Percentiles rank a stretch among this genome's conserved stretches.
Evolutionary conservation across 139 green algal species (phyloP).

Genomic region (Picochlorum sp.): DNA sequence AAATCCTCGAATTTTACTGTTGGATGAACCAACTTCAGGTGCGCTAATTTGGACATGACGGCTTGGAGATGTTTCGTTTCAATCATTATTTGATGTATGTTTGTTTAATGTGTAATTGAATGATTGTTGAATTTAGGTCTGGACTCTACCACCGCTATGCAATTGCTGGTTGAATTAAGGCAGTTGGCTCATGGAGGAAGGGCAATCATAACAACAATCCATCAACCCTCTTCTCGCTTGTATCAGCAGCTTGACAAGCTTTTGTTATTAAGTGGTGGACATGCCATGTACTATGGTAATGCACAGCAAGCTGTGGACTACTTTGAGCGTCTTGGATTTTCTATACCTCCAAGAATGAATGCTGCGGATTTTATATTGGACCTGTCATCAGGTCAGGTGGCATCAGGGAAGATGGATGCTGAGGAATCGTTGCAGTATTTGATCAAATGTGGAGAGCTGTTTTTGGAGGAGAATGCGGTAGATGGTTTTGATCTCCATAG

Average conservation of each 20-base stretch:
- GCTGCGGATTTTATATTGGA: conserved; percentile 74
- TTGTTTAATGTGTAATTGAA: too few species aligned
- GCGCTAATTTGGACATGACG: neutral
- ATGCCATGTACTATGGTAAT: conserved; percentile 71
- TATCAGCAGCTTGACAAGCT: conserved; percentile 73
- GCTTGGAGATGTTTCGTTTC: neutral
- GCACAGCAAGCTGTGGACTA: conserved; percentile 39
- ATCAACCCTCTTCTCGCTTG: conserved; percentile 78
- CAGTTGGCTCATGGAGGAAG: conserved; percentile 59
- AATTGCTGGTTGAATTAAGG: conserved; percentile 62
- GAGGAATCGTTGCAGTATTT: conserved; percentile 15
- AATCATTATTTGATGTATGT: conserved; percentile 21
- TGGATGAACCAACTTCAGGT: conserved; percentile 63
- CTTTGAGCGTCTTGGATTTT: conserved; percentile 44
- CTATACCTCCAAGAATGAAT: conserved; percentile 57
- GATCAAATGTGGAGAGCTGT: conserved; percentile 15
- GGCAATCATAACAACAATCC: conserved; percentile 82
- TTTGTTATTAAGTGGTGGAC: conserved; percentile 52
- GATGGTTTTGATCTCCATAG: conserved; percentile 9
- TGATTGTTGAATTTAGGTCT: too few species aligned
- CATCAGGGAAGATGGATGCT: conserved; percentile 2
- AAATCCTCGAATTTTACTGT: conserved; percentile 80
- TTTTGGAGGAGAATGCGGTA: conserved; percentile 4
- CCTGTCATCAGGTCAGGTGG: conserved; percentile 53
- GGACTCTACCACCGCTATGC: conserved; percentile 86